Base-by-base conservation (phyloP, 768 basidiomycete species). In the Tricholoma flavovirens region DNA sequence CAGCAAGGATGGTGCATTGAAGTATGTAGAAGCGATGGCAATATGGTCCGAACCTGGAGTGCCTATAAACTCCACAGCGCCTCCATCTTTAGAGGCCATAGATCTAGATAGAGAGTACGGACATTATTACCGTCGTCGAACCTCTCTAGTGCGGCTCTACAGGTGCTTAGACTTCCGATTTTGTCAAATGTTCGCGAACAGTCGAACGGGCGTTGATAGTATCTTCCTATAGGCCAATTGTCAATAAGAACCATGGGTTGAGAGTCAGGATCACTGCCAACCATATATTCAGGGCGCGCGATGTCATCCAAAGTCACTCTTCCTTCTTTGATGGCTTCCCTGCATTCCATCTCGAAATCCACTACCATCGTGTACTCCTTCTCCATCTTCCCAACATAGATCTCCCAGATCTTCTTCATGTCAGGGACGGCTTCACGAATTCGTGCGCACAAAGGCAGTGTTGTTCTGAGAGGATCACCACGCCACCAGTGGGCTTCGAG, bases 401-500 rank as follows among this genome's bases (percentile, higher is more conserved):
- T n/a, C 15, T 49, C 46, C 46, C 46, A 49, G n/a, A 30, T 49
- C 43, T 49, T 49, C 51, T 51, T 58, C 56, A 66, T 62, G 8
- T 55, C 58, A 3, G 66, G 66, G 21, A 64, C 57, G 21, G 60
- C 59, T 10, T 51, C 45, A 9, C 64, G 60, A 26, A 71, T 65
- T 15, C 62, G 57, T 22, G 62, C 43, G 24, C 62, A 55, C 1
- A 70, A 33, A 19, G 60, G 57, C n/a, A 75, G 59, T 2, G 67
- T 69, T 0, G 58, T 55, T n/a, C 57, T 60, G 8, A 72, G 56
- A 0, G 69, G 63, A 5, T 60, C 62, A n/a, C 63, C 60, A 35
- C 54, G 43, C 21, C 58, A 61, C 66, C 67, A 73, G 38, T 66
- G 62, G 7, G 68, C 67, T 51, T 74, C 73, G 26, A 75, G 63